Percentiles rank a stretch among this genome's conserved stretches.
Conservation (phyloP, 1,139 yeast species). For the Keqinozyma sinolaborantium region DNA sequence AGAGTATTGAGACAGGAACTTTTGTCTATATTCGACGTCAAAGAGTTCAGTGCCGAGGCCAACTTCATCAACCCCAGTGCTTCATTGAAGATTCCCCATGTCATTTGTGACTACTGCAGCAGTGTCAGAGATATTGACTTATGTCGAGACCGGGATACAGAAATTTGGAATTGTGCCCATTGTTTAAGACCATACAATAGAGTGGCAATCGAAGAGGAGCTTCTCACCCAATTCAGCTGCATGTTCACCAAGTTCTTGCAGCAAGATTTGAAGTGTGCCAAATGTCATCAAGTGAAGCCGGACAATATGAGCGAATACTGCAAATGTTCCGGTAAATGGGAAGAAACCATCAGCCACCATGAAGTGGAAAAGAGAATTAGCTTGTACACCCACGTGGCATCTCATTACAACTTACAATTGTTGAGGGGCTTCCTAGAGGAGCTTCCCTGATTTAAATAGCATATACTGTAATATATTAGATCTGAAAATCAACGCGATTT, state of each 20-base stretch:
- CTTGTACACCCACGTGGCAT: constrained; percentile 58
- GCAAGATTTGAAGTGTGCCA: constrained; percentile 80
- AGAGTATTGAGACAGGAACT: constrained; percentile 74
- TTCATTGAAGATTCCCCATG: constrained; percentile 60
- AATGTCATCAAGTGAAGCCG: constrained; percentile 67
- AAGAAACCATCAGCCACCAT: constrained; percentile 47
- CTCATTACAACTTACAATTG: constrained; percentile 57
- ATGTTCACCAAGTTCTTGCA: constrained; percentile 57
- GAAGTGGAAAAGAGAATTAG: constrained; percentile 43
- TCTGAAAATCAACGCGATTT: constrained; percentile 1
- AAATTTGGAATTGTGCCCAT: constrained; percentile 63
- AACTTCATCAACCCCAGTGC: constrained; percentile 75
- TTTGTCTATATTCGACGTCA: constrained; percentile 67
- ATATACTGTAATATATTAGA: constrained; percentile 1
- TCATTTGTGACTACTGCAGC: constrained; percentile 80
- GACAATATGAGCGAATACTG: constrained; percentile 76
- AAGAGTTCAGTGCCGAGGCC: constrained; percentile 81
- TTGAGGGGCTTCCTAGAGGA: constrained; percentile 47
- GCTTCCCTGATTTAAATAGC: constrained; percentile 2
- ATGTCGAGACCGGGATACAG: constrained; percentile 58
- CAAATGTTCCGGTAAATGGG: constrained; percentile 86
- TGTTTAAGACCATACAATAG: constrained; percentile 67
- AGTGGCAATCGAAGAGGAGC: constrained; percentile 71
- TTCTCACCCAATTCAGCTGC: constrained; percentile 62
- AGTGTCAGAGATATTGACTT: constrained; percentile 74